Evolutionary conservation across 768 basidiomycete species (phyloP), one percentile per base, ranked within the genome.

Genomic region (Coprinellus micaceus): DNA sequence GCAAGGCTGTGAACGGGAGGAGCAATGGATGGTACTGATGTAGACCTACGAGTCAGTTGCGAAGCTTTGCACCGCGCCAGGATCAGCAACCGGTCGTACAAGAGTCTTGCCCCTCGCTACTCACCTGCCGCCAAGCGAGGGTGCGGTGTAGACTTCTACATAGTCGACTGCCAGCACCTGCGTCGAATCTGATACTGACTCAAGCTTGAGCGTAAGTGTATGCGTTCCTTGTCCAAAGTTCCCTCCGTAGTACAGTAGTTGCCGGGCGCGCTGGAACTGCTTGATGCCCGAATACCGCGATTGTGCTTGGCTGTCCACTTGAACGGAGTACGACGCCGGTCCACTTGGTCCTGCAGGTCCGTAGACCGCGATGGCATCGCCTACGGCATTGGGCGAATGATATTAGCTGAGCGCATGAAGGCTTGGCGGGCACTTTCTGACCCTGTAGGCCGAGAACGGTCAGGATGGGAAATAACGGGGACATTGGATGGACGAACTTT

Each of bases 101-200:
- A n/a, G n/a, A n/a, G n/a, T n/a, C n/a, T n/a, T n/a, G n/a, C n/a
- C n/a, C n/a, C n/a, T n/a, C n/a, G n/a, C 13, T 39, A 51, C 59
- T 21, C 48, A 65, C 66, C 60, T 61, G 22, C 54, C 50, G 24
- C 59, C 59, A 24, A 61, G 47, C 7, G 64, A 64, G 4, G 56
- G 53, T 21, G 63, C 46, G 21, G 58, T 61, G 39, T 60, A 65
- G 17, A 65, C 61, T 17, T 57, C 54, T 17, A 58, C 66, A 57
- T 64, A 67, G 56, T 67, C 66, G 30, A 67, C 63, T 6, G 63
- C 61, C 7, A 67, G 56, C 21, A 59, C 54, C 15, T 40, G 30
- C 24, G n/a, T 58, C 15, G 28, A 7, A 2, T 47, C 30, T 2
- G 43, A 17, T n/a, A 21, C 26, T 21, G 56, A 46, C 13, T 37